A percentile compares a stretch with the other conserved stretches of the same genome.
These are phyloP conservation scores for Parastagonospora nodorum DNA, from an alignment of 2,329 filamentous ascomycete genomes.

Conservation along the genomic window DNA sequence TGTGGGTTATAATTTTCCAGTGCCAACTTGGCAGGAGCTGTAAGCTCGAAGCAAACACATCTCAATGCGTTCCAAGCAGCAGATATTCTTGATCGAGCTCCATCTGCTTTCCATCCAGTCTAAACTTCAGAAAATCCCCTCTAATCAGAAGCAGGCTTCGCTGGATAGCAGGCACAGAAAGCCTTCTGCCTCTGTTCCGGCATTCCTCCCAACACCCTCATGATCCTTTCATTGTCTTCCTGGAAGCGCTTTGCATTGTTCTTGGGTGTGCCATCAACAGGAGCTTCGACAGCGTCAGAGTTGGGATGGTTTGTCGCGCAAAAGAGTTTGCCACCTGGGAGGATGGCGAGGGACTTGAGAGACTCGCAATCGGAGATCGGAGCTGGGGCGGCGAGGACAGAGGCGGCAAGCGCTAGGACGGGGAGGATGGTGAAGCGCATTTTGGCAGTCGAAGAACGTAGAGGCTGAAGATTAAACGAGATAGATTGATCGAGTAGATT, in stretches of 20 bases:
- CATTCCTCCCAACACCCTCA: not conserved
- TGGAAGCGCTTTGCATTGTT: conserved; percentile 2
- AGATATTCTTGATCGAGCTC: too few relatives aligned
- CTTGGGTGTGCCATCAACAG: not conserved
- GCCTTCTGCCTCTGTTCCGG: conserved; percentile 1
- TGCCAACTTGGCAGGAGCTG: too few relatives aligned
- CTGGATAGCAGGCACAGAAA: conserved; percentile 1
- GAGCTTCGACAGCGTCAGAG: not conserved
- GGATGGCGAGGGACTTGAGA: conserved; percentile 1
- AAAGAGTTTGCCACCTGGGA: not conserved
- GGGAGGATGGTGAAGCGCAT: not conserved
- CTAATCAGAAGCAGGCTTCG: too few relatives aligned
- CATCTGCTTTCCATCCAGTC: too few relatives aligned
- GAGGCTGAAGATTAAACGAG: not conserved
- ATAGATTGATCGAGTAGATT: not conserved
- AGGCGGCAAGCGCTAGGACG: not conserved
- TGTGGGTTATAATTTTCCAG: too few relatives aligned
- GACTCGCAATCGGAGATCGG: not conserved
- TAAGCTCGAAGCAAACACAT: too few relatives aligned
- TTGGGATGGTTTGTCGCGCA: not conserved
- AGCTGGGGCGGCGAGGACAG: not conserved
- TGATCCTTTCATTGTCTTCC: conserved; percentile 1
- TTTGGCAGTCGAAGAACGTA: not conserved
- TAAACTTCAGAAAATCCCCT: too few relatives aligned
- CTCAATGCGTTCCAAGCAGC: too few relatives aligned